These are phyloP conservation scores for Blastobotrys indianensis DNA, from an alignment of 1,139 yeast genomes.

Conservation along the genomic window DNA sequence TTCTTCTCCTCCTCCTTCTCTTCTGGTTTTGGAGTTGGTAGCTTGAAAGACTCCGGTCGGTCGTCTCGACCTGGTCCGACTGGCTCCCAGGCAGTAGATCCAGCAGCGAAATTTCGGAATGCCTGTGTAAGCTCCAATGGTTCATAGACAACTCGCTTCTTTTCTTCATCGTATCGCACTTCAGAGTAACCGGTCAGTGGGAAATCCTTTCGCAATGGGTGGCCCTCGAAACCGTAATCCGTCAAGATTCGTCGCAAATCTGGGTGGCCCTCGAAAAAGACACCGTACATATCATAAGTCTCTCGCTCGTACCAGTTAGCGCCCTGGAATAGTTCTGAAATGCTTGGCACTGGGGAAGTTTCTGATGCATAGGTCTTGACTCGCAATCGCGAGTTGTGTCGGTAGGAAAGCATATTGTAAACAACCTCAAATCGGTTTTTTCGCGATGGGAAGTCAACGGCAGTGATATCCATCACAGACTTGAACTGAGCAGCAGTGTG, in stretches of 20 bases:
- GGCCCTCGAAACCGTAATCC: conserved; percentile 90
- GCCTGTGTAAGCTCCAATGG: conserved; percentile 90
- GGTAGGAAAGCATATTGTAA: conserved; percentile 71
- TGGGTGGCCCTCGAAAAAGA: conserved; percentile 84
- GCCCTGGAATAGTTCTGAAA: conserved; percentile 66
- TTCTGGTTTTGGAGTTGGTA: conserved; percentile 79
- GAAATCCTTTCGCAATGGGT: conserved; percentile 87
- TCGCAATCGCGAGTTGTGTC: conserved; percentile 82
- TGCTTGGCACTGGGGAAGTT: conserved; percentile 73
- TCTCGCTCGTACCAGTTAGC: conserved; percentile 91
- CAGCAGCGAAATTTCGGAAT: conserved; percentile 84
- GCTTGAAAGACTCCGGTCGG: conserved; percentile 74
- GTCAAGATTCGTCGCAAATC: conserved; percentile 87
- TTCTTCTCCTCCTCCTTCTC: conserved; percentile 33
- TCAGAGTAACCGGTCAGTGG: conserved; percentile 90
- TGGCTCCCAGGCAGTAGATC: conserved; percentile 87
- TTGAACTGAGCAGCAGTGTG: conserved; percentile 81
- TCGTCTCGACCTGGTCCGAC: conserved; percentile 83
- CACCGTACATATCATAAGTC: conserved; percentile 79
- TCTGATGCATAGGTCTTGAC: conserved; percentile 87
- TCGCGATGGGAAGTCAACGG: conserved; percentile 82
- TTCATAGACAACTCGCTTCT: conserved; percentile 83
- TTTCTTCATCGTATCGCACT: conserved; percentile 85
- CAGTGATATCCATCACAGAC: conserved; percentile 74
- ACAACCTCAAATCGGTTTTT: conserved; percentile 83